Base-by-base conservation (phyloP, 225 moss, liverwort and hornwort species). In the Anthoceros angustus region DNA sequence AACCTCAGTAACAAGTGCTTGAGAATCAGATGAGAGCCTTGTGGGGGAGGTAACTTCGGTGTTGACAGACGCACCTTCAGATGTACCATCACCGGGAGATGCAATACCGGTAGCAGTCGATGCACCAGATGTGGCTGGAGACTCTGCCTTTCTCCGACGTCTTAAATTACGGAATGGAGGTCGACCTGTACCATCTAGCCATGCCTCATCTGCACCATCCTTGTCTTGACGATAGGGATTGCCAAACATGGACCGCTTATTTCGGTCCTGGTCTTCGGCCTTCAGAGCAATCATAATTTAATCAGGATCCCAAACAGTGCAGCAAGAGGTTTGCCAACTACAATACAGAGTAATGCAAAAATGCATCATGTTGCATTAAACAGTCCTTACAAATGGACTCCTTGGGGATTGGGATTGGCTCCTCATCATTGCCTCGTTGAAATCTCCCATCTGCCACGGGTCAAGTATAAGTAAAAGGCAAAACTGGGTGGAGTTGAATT, bases 391-490 rank as follows among this genome's bases (percentile, higher is more conserved):
- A 72, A 86, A 92, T 64, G 98, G 98, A 70, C 92, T 98, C 70
- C 98, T 83, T 40, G 89, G 92, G 64, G 87, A 85, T 72, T 98
- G 92, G 64, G 87, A 85, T 72, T 98, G 92, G 82, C 92, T 92
- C 81, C 92, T 98, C 75, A 92, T 84, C 48, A 98, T 92, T 42
- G 98, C 98, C 77, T 98, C 98, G 65, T 98, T 98, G 62, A 98
- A 98, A 76, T 98, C 98, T 62, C 98, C 98, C 98, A 98, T 98
- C 98, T 98, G 78, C 43, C 73, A 71, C 72, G 41, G 64, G 65
- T 38, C 14, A 16, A 16, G 8, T 1, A 41, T 15, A 20, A 23
- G 32, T 41, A 0, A 5, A 20, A 7, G 12, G 24, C 5, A 62
- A 9, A 65, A 40, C 64, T 21, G 48, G 43, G 46, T 8, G 4